Evolutionary conservation across 805 yeast species (phyloP), one percentile per base, ranked within the genome.

Genomic region (Komagataella pastoris): DNA sequence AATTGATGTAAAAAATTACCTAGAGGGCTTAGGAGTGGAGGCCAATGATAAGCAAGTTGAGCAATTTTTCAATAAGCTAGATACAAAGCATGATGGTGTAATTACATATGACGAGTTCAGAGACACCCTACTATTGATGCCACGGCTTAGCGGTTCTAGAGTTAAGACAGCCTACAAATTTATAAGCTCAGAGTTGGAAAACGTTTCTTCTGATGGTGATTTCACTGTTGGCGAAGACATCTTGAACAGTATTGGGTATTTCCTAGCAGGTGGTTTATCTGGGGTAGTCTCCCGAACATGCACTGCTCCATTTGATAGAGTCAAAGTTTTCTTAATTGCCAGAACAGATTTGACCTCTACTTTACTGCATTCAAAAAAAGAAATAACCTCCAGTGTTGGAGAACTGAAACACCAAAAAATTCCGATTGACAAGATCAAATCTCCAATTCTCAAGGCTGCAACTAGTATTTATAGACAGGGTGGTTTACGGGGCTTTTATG

Each of bases 261-360:
- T 93, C 61, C 68, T 90, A 40, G 96, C 97, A 1, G 99, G 99
- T 45, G 99, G 99, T 0, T 65, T 90, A 18, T 86, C 97, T 1
- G 99, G 99, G 1, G 99, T 91, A 2, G 85, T 93, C 3, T 88
- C 97, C 12, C 80, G 99, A 68, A 89, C 98, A 0, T 85, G 93
- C 59, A 93, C 99, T 0, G 99, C 98, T 0, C 99, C 99, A 8
- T 87, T 93, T 56, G 99, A 93, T 65, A 77, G 99, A 63, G 79
- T 93, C 19, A 93, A 93, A 64, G 98, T 93, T 12, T 93, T 87
- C 59, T 70, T 93, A 49, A 93, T 93, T 60, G 97, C 98, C 1
- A 78, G 96, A 64, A 83, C 96, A 0, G 95, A 85, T 63, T 67
- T 85, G 47, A 74, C 86, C 0, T 83, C 90, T 3, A 84, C 88